Percentiles rank a stretch among this genome's conserved stretches.
Evolutionary conservation across 805 yeast species (phyloP).

Genomic region (Debaryomyces tyrocola): DNA sequence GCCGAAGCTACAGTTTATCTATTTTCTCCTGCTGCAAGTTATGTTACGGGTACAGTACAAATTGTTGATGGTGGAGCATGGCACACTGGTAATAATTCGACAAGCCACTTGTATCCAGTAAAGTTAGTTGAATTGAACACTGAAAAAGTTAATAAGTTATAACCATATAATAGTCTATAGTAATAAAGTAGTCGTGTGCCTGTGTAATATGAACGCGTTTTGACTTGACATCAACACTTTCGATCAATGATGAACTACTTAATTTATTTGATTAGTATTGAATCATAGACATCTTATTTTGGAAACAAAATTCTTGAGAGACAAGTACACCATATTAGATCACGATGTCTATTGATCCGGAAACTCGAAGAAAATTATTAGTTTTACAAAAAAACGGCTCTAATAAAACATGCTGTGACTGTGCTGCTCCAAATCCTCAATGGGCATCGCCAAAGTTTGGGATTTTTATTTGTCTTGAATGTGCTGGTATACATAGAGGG

Average conservation of each 20-base stretch:
- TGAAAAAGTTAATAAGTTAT: constrained; percentile 12
- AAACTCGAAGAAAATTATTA: constrained; percentile 74
- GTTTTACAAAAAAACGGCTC: constrained; percentile 78
- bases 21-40: constrained; percentile 77
- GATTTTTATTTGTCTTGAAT: constrained; percentile 92
- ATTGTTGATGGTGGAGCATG: constrained; percentile 91
- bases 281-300: not conserved
- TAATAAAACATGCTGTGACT: constrained; percentile 83
- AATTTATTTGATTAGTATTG: not conserved
- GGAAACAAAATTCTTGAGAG: not conserved
- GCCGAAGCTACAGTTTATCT: constrained; percentile 83
- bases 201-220: not conserved
- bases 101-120: constrained; percentile 32
- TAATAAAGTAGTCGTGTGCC: constrained; percentile 2
- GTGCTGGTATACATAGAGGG: constrained; percentile 96
- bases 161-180: not conserved
- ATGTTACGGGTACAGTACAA: constrained; percentile 74
- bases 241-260: not conserved
- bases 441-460: constrained; percentile 99
- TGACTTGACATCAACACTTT: not conserved
- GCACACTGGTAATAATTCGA: constrained; percentile 56
- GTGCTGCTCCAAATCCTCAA: constrained; percentile 94
- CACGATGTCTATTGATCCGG: constrained; percentile 83
- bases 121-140: constrained; percentile 16
- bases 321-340: not conserved